Base-by-base conservation (phyloP, 768 basidiomycete species). In the Phanerochaete sordida region DNA sequence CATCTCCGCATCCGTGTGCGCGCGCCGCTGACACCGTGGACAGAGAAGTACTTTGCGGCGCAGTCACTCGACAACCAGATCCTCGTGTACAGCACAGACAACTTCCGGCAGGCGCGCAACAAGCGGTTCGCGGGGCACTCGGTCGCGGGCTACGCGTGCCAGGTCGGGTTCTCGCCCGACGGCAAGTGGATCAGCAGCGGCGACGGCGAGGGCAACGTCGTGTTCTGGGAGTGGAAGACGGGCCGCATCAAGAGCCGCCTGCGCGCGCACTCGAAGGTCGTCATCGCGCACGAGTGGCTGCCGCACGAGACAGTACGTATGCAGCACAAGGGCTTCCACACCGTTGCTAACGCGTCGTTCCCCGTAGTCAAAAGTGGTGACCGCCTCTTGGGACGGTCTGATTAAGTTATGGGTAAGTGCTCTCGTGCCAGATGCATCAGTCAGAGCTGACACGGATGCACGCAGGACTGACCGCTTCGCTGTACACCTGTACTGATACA, bases 221-320 rank as follows among this genome's bases (percentile, higher is more conserved):
- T 98, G 2, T 96, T 98, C 74, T 99, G 97, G 97, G 97, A 98
- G 73, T 99, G 93, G 92, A 98, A 97, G 77, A 95, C 89, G n/a
- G 92, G 95, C 1, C 86, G 93, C 63, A 95, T 98, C 73, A 93
- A 95, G 76, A 93, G 90, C 57, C 80, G 93, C 39, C 74, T 98
- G 57, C 85, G 86, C 64, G 93, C 93, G 2, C 97, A 98, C 73
- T 86, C 83, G 13, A 94, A 98, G 75, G 96, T 97, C n/a, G 92
- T 98, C 54, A 98, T 99, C 67, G 85, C 93, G 23, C 97, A 99
- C 69, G 93, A 93, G 70, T 99, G 97, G 97, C 75, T 99, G 60
- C 97, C 96, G 54, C 95, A 99, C 71, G 97, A 99, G 72, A 87
- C 90, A 46, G 96, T 97, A 71, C 75, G 93, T 83, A 46, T 26